A percentile compares a stretch with the other conserved stretches of the same genome.
phyloP scores from a whole-genome alignment of 345 rosid species.

The Passiflora organensis region DNA sequence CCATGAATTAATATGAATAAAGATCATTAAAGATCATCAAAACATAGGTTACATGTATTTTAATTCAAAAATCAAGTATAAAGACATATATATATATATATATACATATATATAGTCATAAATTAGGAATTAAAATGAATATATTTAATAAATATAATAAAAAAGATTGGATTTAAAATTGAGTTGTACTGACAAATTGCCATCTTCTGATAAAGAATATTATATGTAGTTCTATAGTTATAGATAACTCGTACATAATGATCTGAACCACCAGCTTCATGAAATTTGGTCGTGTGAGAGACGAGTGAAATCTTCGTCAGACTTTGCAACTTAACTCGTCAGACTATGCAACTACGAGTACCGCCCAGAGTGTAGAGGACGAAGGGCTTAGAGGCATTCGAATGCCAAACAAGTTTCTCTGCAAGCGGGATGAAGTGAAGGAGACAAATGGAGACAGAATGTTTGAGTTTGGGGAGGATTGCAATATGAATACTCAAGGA shows the following conservation, averaged over 20 bases:
- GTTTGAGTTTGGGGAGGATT: slow-evolving; percentile 34
- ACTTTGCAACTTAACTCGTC: slow-evolving; percentile 38
- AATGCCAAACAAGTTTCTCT: slow-evolving; percentile 26
- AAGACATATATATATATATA: no score
- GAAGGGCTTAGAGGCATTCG: slow-evolving; percentile 21
- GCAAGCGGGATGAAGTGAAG: slow-evolving; percentile 29
- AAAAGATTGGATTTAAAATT: no score
- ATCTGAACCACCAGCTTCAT: slow-evolving; percentile 20
- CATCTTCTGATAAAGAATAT: no score
- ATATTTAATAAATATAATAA: no score
- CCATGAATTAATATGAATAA: no score
- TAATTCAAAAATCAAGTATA: no score
- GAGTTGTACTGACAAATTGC: no score
- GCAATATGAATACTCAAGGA: slow-evolving; percentile 25
- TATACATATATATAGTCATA: no score
- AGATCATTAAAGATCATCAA: no score
- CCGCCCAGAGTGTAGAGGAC: slow-evolving; percentile 20
- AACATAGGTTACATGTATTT: no score
- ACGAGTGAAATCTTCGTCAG: slow-evolving; percentile 18
- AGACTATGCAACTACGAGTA: slow-evolving; percentile 29
- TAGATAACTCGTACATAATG: slow-evolving; percentile 24
- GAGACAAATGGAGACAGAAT: slow-evolving; percentile 35
- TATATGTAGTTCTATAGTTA: slow-evolving; percentile 16
- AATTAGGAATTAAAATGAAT: no score
- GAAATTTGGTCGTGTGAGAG: slow-evolving; percentile 21